A percentile compares a stretch with the other conserved stretches of the same genome.
Conservation (phyloP, 2,329 filamentous ascomycete genomes). For the Aspergillus quadrilineatus region DNA sequence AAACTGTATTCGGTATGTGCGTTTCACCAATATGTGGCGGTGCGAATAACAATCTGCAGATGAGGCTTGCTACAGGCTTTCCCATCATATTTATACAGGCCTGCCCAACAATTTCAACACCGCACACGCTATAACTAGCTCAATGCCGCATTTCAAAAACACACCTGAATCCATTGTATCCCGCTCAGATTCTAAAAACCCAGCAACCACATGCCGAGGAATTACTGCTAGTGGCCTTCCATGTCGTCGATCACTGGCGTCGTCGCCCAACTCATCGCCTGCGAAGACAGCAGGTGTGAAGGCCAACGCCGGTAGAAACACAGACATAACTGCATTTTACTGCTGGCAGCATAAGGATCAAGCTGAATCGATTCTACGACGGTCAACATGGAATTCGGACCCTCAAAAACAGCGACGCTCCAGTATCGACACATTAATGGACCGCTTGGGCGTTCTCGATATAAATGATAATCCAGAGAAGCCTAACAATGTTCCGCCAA, state of each 20-base stretch:
- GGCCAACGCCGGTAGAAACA: constrained; percentile 22
- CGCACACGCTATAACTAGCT: background rate
- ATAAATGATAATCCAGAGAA: constrained; percentile 45
- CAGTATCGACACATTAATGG: constrained; percentile 84
- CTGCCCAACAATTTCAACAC: background rate
- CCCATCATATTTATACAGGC: background rate
- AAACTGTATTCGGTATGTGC: background rate
- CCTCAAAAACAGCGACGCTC: constrained; percentile 63
- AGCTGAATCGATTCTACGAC: constrained; percentile 44
- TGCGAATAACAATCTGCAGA: background rate
- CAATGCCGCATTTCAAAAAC: constrained; percentile 65
- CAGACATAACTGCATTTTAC: constrained; percentile 55
- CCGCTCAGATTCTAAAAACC: constrained; percentile 81
- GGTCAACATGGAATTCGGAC: constrained; percentile 32
- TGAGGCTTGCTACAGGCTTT: background rate
- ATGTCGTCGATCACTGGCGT: constrained; percentile 70
- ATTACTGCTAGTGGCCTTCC: constrained; percentile 79
- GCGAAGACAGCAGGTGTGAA: constrained; percentile 28
- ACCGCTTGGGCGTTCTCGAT: constrained; percentile 72
- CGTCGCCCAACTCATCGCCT: constrained; percentile 41
- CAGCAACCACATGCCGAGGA: constrained; percentile 80
- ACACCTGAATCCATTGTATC: constrained; percentile 79
- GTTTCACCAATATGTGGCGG: background rate
- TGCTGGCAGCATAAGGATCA: constrained; percentile 98
- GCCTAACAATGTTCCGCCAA: constrained; percentile 14